Evolutionary conservation across 2,329 filamentous ascomycete genomes (phyloP), one percentile per base, ranked within the genome.

Genomic region (Penicillium janthinellum): DNA sequence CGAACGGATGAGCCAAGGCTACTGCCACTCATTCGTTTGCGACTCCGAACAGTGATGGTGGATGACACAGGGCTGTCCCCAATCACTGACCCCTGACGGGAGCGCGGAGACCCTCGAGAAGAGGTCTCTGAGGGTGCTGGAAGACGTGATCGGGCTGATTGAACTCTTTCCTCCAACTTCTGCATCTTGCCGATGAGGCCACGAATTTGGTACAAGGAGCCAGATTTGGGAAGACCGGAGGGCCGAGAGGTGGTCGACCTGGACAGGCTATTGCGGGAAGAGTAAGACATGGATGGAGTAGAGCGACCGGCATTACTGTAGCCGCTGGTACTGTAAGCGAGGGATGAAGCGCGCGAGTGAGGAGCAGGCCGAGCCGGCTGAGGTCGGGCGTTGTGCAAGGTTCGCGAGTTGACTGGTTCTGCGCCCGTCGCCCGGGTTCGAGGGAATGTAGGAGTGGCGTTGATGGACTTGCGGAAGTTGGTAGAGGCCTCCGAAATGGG

Each of bases 131-230:
- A 83, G 2, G 93, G 91, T 1, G 90, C 91, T 2, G 95, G 95
- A 20, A 99, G 85, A 77, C 95, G 96, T 41, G 94, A 97, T 67
- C 92, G 88, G 17, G 90, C 95, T 25, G 89, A 92, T 62, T 98
- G 92, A 10, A 99, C 94, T 47, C 95, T 87, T 64, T 95, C 91
- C 75, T 98, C 95, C 62, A 99, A 88, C 67, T 92, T 91, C 77
- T 97, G 92, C 92, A 98, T 97, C 78, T 98, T 95, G 31, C 92
- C 93, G 59, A 96, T 96, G 65, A 99, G 87, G 34, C 89, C 90
- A 64, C 94, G 91, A 71, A 99, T 96, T 74, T 99, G 95, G 66
- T 90, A 90, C 52, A 99, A 86, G 1, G 95, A 98, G 63, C 85
- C 84, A 34, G 86, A 88, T 61, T 84, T 81, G 47, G 85, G 83